A percentile compares a stretch with the other conserved stretches of the same genome.
These are phyloP conservation scores for Neolentinus lepideus DNA, from an alignment of 1,284 basidiomycete genomes.

Conservation along the genomic window DNA sequence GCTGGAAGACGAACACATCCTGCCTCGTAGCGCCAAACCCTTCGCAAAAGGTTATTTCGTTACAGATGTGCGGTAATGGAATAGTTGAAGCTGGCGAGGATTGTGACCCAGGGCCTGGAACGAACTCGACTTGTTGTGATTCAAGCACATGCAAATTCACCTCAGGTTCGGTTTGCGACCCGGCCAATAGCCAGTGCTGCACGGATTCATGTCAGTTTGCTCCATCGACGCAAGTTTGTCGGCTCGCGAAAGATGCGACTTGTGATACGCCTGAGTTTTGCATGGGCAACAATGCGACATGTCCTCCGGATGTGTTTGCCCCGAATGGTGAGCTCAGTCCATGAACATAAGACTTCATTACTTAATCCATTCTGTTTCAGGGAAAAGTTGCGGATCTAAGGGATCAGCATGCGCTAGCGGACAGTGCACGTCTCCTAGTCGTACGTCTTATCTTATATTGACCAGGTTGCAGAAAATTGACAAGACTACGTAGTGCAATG, in stretches of 20 bases:
- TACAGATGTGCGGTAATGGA: conserved; percentile 77
- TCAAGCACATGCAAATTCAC: conserved; percentile 73
- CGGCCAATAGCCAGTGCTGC: conserved; percentile 74
- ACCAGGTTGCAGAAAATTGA: conserved; percentile 9
- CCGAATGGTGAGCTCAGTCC: conserved; percentile 54
- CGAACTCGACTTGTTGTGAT: conserved; percentile 72
- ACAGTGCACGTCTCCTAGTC: conserved; percentile 70
- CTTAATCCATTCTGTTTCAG: conserved; percentile 21
- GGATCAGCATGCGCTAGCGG: conserved; percentile 78
- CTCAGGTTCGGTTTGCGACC: conserved; percentile 73
- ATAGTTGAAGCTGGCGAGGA: conserved; percentile 77
- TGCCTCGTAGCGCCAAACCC: conserved; percentile 57
- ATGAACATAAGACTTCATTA: conserved; percentile 1
- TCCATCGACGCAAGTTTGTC: conserved; percentile 59
- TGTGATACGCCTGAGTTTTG: conserved; percentile 84
- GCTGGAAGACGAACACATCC: conserved; percentile 40
- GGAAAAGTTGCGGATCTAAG: conserved; percentile 54
- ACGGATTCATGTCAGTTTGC: conserved; percentile 66
- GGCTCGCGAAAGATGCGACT: conserved; percentile 55
- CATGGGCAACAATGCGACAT: conserved; percentile 66
- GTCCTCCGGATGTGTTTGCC: conserved; percentile 63
- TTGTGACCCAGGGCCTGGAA: conserved; percentile 76
- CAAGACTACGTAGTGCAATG: conserved; percentile 61
- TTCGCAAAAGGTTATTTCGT: conserved; percentile 39
- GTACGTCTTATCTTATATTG: conserved; percentile 32